Evolutionary conservation across 208 protist species (phyloP).

Genomic region (Trypanosomatidae sp.): DNA sequence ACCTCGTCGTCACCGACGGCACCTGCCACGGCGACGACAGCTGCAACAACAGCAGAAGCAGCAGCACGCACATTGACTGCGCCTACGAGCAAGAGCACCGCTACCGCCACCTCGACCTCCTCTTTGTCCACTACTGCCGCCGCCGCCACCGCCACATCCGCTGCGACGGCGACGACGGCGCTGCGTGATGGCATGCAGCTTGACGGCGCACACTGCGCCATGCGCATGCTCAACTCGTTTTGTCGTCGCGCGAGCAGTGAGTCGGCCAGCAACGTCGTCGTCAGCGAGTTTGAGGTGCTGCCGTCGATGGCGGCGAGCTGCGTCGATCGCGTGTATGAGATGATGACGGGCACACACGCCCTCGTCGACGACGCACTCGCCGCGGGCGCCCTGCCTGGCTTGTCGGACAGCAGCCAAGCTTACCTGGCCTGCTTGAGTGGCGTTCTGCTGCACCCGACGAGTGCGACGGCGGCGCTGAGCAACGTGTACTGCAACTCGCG

Average conservation of each 20-base stretch:
- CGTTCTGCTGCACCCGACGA: constrained; percentile 60
- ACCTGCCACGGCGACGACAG: too few relatives aligned
- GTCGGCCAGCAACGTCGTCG: constrained; percentile 40
- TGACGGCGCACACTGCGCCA: constrained; percentile 18
- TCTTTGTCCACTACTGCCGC: neutral
- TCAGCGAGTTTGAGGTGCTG: constrained; percentile 63
- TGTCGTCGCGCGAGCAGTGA: constrained; percentile 31
- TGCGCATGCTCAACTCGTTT: constrained; percentile 70
- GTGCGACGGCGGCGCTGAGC: constrained; percentile 27
- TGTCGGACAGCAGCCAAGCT: constrained; percentile 1
- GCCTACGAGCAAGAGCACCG: too few relatives aligned
- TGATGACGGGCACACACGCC: constrained; percentile 53
- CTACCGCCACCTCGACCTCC: neutral
- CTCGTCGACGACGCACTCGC: constrained; percentile 30
- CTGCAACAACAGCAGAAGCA: too few relatives aligned
- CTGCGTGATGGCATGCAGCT: neutral
- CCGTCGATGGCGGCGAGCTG: constrained; percentile 59
- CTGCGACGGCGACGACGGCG: neutral
- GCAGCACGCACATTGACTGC: too few relatives aligned
- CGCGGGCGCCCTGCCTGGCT: constrained; percentile 18
- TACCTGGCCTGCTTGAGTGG: constrained; percentile 65
- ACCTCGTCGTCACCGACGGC: too few relatives aligned
- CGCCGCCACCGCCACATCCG: neutral
- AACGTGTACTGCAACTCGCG: constrained; percentile 63
- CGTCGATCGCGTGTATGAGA: constrained; percentile 48